phyloP scores from a whole-genome alignment of 2,329 filamentous ascomycete genomes.

The Phyllosticta citrichinensis region DNA sequence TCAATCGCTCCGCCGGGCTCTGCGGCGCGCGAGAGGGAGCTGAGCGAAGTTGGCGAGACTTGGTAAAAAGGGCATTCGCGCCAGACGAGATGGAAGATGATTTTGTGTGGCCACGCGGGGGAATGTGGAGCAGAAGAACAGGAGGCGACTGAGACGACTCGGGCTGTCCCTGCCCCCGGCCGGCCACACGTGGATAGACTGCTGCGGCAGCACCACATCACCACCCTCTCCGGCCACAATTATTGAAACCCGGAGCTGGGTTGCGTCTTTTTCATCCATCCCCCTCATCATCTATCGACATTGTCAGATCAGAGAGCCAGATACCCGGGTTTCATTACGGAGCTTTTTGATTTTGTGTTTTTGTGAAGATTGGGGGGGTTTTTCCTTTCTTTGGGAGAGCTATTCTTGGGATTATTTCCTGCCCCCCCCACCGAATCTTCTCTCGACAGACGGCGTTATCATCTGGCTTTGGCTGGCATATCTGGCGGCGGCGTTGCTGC shows the following conservation, averaged over 20 bases:
- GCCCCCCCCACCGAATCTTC: background rate
- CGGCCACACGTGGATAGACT: background rate
- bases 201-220: background rate
- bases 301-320: background rate
- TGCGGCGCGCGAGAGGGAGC: conserved; percentile 27
- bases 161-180: background rate
- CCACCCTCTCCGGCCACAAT: background rate
- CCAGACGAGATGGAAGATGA: background rate
- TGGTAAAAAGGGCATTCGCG: conserved; percentile 32
- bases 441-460: background rate
- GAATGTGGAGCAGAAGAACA: background rate
- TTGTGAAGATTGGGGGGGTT: background rate
- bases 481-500: no score
- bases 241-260: background rate
- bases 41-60: conserved; percentile 48
- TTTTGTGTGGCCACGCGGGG: background rate
- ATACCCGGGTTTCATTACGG: background rate
- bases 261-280: background rate
- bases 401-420: background rate
- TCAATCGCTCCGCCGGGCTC: background rate
- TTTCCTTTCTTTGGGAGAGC: no score
- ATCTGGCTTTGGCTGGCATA: background rate
- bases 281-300: background rate
- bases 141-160: background rate
- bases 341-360: background rate